Conservation (phyloP, 139 green algal species). For the Chlorella sorokiniana region DNA sequence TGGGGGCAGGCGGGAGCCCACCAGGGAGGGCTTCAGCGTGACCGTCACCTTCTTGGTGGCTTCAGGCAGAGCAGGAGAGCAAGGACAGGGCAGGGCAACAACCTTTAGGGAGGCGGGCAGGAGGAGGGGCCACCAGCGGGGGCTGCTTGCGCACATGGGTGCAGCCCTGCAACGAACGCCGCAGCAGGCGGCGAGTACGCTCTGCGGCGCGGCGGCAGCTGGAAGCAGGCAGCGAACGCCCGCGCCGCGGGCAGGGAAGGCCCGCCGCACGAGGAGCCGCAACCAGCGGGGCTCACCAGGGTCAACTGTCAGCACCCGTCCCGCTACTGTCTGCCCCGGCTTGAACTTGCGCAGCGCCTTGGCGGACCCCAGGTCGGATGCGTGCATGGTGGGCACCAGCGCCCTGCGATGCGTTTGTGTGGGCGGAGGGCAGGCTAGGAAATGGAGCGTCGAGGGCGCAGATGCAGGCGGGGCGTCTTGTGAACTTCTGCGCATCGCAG, state of each 20-base stretch:
- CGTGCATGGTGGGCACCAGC: slow-evolving; percentile 61
- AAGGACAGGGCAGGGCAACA: not conserved
- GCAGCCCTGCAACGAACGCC: too few relatives aligned
- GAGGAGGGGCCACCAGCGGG: too few relatives aligned
- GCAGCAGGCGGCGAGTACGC: too few relatives aligned
- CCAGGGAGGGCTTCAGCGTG: slow-evolving; percentile 84
- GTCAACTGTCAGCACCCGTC: slow-evolving; percentile 69
- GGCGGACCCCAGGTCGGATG: slow-evolving; percentile 44
- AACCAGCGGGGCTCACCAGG: slow-evolving; percentile 13
- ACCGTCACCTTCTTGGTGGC: slow-evolving; percentile 58
- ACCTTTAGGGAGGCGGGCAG: not conserved
- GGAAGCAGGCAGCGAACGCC: too few relatives aligned
- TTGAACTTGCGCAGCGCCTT: slow-evolving; percentile 52
- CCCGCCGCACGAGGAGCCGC: not conserved
- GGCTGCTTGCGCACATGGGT: too few relatives aligned
- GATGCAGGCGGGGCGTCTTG: not conserved
- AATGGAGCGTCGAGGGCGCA: not conserved
- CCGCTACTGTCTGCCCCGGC: slow-evolving; percentile 65
- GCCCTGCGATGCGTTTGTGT: slow-evolving; percentile 34
- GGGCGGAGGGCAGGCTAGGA: not conserved
- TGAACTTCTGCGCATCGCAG: too few relatives aligned
- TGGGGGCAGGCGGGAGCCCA: slow-evolving; percentile 74
- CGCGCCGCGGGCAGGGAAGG: not conserved
- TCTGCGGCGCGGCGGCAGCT: too few relatives aligned
- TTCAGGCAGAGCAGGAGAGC: not conserved